Percentiles rank a stretch among this genome's conserved stretches.
Evolutionary conservation across 2,329 filamentous ascomycete genomes (phyloP).

Genomic region (Xylariaceae sp.): DNA sequence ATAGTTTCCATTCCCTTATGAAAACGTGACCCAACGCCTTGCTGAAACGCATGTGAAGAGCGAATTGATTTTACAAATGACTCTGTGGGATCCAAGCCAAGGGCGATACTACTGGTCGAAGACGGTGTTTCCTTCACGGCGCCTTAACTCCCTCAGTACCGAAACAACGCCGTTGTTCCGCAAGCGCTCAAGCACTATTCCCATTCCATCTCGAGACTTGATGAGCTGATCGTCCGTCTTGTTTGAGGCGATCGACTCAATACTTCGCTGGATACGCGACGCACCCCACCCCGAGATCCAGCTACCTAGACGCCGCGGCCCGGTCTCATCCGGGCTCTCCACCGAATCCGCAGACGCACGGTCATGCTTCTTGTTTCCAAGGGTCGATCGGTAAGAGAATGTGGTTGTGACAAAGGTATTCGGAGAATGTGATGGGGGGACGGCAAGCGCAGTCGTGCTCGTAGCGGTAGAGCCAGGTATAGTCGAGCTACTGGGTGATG

Average conservation of each 20-base stretch:
- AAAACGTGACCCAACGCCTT: constrained; percentile 22
- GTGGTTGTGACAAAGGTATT: constrained; percentile 67
- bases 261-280: constrained; percentile 70
- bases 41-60: constrained; percentile 18
- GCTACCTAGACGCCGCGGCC: constrained; percentile 34
- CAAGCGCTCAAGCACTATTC: constrained; percentile 68
- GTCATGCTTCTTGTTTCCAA: constrained; percentile 64
- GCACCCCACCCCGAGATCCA: constrained; percentile 58
- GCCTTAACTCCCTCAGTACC: constrained; percentile 51
- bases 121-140: constrained; percentile 39
- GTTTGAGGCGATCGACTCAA: constrained; percentile 72
- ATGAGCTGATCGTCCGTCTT: constrained; percentile 74
- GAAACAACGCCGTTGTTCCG: constrained; percentile 56
- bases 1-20: constrained; percentile 13
- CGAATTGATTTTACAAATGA: constrained; percentile 18
- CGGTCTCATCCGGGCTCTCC: constrained; percentile 40
- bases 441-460: constrained; percentile 24
- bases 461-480: constrained; percentile 25
- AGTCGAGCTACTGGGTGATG: constrained; percentile 35
- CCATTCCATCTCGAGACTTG: constrained; percentile 81
- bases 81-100: constrained; percentile 11
- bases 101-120: constrained; percentile 27
- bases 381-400: constrained; percentile 66
- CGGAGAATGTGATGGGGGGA: constrained; percentile 26
- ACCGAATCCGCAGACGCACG: constrained; percentile 40